A percentile compares a stretch with the other conserved stretches of the same genome.
Conservation (phyloP, 345 rosid genomes). For the Pseudoturritis turrita region DNA sequence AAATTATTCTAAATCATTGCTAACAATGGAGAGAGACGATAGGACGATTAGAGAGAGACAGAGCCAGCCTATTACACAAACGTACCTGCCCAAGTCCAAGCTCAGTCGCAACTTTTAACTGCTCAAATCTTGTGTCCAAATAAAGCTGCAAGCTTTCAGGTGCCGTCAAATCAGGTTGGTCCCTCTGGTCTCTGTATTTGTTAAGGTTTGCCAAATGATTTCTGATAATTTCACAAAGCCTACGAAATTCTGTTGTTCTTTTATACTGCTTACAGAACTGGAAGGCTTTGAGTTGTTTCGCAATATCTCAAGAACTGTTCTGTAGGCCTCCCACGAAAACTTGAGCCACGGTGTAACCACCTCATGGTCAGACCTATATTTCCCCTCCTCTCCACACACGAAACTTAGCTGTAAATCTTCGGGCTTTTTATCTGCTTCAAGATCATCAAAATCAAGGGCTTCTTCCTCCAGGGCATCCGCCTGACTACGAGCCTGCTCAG, state of each 20-base stretch:
- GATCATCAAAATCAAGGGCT: conserved; percentile 98
- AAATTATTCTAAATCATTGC: neutral
- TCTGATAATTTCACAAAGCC: conserved; percentile 93
- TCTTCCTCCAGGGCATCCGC: conserved; percentile 82
- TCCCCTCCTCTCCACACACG: conserved; percentile 97
- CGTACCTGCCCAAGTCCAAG: conserved; percentile 93
- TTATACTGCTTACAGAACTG: conserved; percentile 97
- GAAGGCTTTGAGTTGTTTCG: conserved; percentile 94
- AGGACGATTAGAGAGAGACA: neutral
- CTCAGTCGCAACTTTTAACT: conserved; percentile 89
- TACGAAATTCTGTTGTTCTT: conserved; percentile 88
- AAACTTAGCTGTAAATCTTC: conserved; percentile 96
- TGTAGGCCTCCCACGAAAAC: conserved; percentile 98
- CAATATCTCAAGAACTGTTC: conserved; percentile 94
- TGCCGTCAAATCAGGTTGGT: conserved; percentile 89
- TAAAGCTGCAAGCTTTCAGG: conserved; percentile 94
- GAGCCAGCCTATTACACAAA: too few species aligned
- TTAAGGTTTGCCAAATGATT: conserved; percentile 87
- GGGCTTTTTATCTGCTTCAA: conserved; percentile 94
- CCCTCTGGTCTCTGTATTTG: conserved; percentile 96
- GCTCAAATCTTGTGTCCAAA: conserved; percentile 95
- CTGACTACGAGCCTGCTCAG: conserved; percentile 92
- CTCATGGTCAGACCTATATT: conserved; percentile 95
- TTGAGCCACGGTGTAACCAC: conserved; percentile 99
- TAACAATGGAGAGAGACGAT: neutral